Conservation (phyloP, 148 eudicot genomes). For the Polygonum maritimum region DNA sequence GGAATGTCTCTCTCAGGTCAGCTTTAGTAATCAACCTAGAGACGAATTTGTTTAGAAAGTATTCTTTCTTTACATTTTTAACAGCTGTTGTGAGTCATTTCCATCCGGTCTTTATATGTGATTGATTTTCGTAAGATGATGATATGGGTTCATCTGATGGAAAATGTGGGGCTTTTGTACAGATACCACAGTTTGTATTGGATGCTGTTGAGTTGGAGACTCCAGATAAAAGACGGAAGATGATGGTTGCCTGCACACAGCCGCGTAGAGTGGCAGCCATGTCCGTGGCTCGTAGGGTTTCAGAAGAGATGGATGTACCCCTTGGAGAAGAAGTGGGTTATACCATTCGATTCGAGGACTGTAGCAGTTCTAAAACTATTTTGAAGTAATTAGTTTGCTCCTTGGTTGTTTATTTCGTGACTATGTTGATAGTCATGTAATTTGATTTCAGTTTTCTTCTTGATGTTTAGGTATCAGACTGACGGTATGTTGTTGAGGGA, state of each 20-base stretch:
- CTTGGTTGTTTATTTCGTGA: not conserved
- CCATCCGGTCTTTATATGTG: not conserved
- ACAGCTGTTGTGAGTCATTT: not conserved
- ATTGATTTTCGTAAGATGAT: not conserved
- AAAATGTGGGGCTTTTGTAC: constrained; percentile 8
- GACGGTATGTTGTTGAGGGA: constrained; percentile 96
- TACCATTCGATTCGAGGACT: constrained; percentile 86
- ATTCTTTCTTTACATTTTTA: not conserved
- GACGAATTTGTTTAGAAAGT: not conserved
- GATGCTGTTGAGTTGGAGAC: constrained; percentile 72
- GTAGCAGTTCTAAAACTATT: constrained; percentile 68
- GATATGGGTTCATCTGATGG: not conserved
- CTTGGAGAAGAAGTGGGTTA: constrained; percentile 98
- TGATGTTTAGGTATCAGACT: constrained; percentile 54
- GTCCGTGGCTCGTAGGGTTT: constrained; percentile 94
- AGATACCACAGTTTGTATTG: constrained; percentile 97
- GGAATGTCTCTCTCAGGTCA: not conserved
- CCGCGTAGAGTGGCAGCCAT: constrained; percentile 99
- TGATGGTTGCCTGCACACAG: constrained; percentile 85
- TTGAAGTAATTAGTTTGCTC: constrained; percentile 43
- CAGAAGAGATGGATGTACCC: constrained; percentile 97
- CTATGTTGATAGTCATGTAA: not conserved
- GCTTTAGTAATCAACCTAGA: not conserved
- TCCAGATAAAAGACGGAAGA: constrained; percentile 57
- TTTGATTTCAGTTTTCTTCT: constrained; percentile 2